Conservation (phyloP, 106 monocot genomes). For the Allium cepa region DNA sequence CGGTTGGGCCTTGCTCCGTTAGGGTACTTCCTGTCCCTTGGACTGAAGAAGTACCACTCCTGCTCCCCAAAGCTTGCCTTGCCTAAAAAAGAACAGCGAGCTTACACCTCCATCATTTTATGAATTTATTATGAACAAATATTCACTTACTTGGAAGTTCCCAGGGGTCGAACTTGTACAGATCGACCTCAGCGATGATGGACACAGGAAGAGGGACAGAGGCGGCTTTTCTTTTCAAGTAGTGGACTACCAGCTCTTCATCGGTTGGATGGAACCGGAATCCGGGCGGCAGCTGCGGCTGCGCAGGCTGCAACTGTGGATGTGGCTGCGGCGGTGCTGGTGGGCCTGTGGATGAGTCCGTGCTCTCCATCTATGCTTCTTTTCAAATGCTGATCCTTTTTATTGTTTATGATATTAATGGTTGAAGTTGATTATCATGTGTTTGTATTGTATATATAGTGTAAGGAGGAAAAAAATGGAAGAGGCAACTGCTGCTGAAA, state of each 20-base stretch:
- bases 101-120: background rate
- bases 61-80: slow-evolving; percentile 25
- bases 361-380: slow-evolving; percentile 16
- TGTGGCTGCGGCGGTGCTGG: background rate
- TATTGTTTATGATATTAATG: too few relatives aligned
- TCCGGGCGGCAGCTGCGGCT: slow-evolving; percentile 16
- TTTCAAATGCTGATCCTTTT: too few relatives aligned
- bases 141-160: slow-evolving; percentile 12
- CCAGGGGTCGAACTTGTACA: slow-evolving; percentile 21
- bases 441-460: background rate
- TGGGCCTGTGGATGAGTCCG: slow-evolving; percentile 12
- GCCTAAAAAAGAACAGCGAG: background rate
- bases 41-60: slow-evolving; percentile 31
- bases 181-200: slow-evolving; percentile 24
- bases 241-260: slow-evolving; percentile 34
- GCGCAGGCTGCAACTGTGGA: background rate
- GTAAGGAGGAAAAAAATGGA: background rate
- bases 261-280: slow-evolving; percentile 26
- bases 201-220: slow-evolving; percentile 19
- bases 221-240: slow-evolving; percentile 25
- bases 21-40: slow-evolving; percentile 17
- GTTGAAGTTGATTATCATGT: background rate
- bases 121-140: background rate
- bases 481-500: background rate
- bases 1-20: slow-evolving; percentile 27